Evolutionary conservation across 371 early-diverging fungal species (phyloP), one percentile per base, ranked within the genome.

Genomic region (Mortierella sp.): DNA sequence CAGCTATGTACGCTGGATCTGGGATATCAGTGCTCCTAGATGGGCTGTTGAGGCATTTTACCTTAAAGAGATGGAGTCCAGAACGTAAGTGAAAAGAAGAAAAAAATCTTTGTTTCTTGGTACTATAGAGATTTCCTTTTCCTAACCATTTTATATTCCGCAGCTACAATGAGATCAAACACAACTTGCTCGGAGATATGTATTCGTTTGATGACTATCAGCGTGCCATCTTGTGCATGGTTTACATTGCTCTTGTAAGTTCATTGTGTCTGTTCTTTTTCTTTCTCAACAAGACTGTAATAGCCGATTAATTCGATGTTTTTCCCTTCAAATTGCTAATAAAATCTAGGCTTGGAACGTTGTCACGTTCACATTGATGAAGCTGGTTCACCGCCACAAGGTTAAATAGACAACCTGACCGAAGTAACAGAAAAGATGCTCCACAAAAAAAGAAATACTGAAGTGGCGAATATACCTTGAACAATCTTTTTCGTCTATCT

Each of bases 31-130:
- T 47, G 70, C 74, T 2, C 79, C 79, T n/a, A 61, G 79, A 8
- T 79, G 79, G 79, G 79, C 74, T 7, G 70, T 79, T 4, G 79
- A 79, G 47, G 79, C 79, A 0, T 79, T 79, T n/a, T 79, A 79
- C 55, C 64, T 79, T 22, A 73, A 73, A 31, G 79, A 79, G 66
- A 70, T 79, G 73, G 66, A 72, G 10, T 63, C 51, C 0, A 63
- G 74, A 37, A 66, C 37, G 79, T 79, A 73, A 70, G 79, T 58
- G 22, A 34, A 23, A 9, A 19, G 17, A 23, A 19, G 7, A 56
- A 10, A 31, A 3, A 56, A 7, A 56, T 42, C n/a, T 51, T 28
- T 43, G 2, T 0, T 57, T 10, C 17, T 9, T 1, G 13, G 32
- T 9, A 29, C 4, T 3, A 12, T 45, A 35, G n/a, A 8, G 15